These are phyloP conservation scores for Alternaria sp. DNA, from an alignment of 2,329 filamentous ascomycete genomes.

Conservation along the genomic window DNA sequence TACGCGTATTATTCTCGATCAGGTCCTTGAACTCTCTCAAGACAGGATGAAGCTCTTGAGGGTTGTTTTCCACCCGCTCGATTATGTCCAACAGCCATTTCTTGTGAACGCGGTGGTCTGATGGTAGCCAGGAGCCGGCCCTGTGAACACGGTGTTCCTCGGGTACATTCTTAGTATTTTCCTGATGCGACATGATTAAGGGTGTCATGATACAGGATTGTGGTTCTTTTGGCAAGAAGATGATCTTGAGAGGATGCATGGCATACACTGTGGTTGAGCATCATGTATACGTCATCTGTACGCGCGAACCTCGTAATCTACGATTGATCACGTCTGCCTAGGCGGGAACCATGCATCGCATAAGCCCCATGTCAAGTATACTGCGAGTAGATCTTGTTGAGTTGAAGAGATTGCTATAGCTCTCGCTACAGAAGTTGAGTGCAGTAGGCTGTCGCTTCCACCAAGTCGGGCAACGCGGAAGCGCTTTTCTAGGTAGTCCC, in stretches of 20 bases:
- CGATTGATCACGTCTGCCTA: background rate
- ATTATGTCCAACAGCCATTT: conserved; percentile 69
- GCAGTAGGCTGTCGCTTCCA: background rate
- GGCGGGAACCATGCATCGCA: background rate
- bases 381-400: background rate
- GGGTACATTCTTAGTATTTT: conserved; percentile 24
- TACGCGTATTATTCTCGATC: conserved; percentile 69
- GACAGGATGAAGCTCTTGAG: conserved; percentile 64
- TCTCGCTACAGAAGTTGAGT: background rate
- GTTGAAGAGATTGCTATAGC: background rate
- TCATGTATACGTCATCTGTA: conserved; percentile 12
- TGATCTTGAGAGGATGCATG: background rate
- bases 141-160: conserved; percentile 33
- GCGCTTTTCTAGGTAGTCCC: background rate
- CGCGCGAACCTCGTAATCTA: background rate
- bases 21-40: conserved; percentile 70
- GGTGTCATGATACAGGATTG: background rate
- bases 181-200: conserved; percentile 21
- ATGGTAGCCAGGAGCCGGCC: conserved; percentile 64
- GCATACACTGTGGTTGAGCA: background rate
- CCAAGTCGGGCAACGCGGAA: background rate
- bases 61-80: conserved; percentile 62
- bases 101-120: conserved; percentile 68
- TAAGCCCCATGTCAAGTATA: background rate
- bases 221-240: background rate